Base-by-base conservation (phyloP, 148 eudicot genomes). In the Fallopia convolvulus region DNA sequence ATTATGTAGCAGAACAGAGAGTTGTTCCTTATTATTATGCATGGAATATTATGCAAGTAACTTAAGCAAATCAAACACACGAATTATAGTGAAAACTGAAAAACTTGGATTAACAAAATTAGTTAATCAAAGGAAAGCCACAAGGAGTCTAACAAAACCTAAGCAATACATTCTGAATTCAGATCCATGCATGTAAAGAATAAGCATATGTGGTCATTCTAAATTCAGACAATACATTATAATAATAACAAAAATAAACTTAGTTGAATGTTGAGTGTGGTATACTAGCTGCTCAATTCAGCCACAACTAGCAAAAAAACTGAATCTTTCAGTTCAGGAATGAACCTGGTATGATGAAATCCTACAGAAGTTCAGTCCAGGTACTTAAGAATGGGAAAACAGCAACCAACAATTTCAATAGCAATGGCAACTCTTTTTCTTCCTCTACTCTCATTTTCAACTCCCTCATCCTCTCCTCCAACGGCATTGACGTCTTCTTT, bases 381-480 rank as follows among this genome's bases (percentile, higher is more conserved):
- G 90, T 88, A 42, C 87, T 85, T 74, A 85, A 47, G 79, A 86
- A 84, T 5, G 94, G 91, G 79, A 92, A 90, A 72, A 84, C 77
- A 61, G 92, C 85, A 68, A 90, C 78, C 81, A 92, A 78, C 84
- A 92, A 81, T 82, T 86, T 88, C 81, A 90, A 77, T 26, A 94
- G 75, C 44, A 92, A 77, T 36, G 98, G 97, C 78, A 81, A 63
- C 42, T 86, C 88, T 76, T 82, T 82, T 44, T 42, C 68, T 74
- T 79, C 66, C 80, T 48, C 70, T 44, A 65, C 78, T 77, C 84
- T 61, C 80, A 77, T 85, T 75, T 80, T 74, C 76, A 74, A 82
- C 48, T 75, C 82, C 75, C 80, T 80, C 80, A 30, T 77, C 56
- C 53, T 76, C 72, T 73, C 53, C 21, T 73, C 32, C 42, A 68